A percentile compares a stretch with the other conserved stretches of the same genome.
Conservation (phyloP, 1,284 basidiomycete genomes). For the Cutaneotrichosporon dermatis region DNA sequence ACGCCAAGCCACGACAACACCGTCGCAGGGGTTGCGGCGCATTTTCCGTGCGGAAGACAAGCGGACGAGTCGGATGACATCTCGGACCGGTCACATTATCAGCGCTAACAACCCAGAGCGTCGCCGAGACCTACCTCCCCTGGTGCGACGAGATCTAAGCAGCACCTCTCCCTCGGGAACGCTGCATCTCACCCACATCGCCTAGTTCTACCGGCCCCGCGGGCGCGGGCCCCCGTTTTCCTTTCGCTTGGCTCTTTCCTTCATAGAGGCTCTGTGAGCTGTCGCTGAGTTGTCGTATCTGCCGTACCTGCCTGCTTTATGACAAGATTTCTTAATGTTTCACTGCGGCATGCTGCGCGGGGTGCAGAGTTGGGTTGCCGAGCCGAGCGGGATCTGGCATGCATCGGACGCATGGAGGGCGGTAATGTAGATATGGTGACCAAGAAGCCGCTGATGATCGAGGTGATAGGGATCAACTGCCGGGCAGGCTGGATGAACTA, state of each 20-base stretch:
- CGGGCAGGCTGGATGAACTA: too few relatives aligned
- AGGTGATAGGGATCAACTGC: too few relatives aligned
- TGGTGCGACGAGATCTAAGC: constrained; percentile 21
- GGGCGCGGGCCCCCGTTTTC: neutral
- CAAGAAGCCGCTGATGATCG: too few relatives aligned
- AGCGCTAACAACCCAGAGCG: constrained; percentile 21
- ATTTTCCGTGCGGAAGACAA: too few relatives aligned
- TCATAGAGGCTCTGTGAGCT: neutral
- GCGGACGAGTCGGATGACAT: neutral
- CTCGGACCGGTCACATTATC: neutral
- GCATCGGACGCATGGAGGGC: too few relatives aligned
- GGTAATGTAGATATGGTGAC: too few relatives aligned
- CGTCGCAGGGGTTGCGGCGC: too few relatives aligned
- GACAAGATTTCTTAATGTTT: neutral
- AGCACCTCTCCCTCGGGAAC: too few relatives aligned
- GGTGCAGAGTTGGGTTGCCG: too few relatives aligned
- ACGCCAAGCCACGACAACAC: too few relatives aligned
- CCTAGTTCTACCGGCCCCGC: neutral
- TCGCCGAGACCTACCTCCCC: constrained; percentile 43
- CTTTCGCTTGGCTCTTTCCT: neutral
- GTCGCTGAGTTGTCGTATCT: neutral
- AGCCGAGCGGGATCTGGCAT: too few relatives aligned
- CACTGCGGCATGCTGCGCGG: too few relatives aligned
- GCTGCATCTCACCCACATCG: neutral
- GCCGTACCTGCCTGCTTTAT: neutral